These are phyloP conservation scores for Nitzschia sp. DNA, from an alignment of 108 stramenopile species.

Conservation along the genomic window DNA sequence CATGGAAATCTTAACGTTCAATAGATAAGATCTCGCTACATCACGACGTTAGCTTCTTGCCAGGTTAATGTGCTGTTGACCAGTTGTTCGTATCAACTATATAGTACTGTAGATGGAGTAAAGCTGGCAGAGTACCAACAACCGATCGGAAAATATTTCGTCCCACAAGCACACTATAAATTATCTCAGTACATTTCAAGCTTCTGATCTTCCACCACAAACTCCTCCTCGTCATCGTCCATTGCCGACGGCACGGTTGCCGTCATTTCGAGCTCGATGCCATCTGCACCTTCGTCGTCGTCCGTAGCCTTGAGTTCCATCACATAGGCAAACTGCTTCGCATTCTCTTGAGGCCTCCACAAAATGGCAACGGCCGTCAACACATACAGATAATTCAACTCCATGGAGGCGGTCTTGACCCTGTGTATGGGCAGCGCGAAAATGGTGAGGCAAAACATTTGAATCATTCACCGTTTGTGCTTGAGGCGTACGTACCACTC, in stretches of 20 bases:
- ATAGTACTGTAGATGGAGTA: no score
- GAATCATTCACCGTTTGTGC: no score
- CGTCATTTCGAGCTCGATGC: conserved; percentile 40
- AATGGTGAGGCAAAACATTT: no score
- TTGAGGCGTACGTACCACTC: conserved; percentile 10
- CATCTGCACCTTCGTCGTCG: conserved; percentile 53
- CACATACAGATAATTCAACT: conserved; percentile 78
- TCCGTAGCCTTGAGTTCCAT: conserved; percentile 72
- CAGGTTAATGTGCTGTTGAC: no score
- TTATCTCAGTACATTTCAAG: background rate
- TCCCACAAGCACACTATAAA: background rate
- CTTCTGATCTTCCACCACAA: conserved; percentile 23
- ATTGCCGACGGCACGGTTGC: conserved; percentile 43
- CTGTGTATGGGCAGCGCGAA: conserved; percentile 8
- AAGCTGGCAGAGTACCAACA: no score
- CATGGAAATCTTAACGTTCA: no score
- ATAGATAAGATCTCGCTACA: no score
- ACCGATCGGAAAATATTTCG: no score
- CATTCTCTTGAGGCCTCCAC: conserved; percentile 79
- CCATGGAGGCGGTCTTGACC: conserved; percentile 70
- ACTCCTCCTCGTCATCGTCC: conserved; percentile 31
- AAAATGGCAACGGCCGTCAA: conserved; percentile 66
- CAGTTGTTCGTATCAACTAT: no score
- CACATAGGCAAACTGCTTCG: conserved; percentile 84
- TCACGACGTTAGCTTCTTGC: no score